Evolutionary conservation across 345 rosid species (phyloP), one percentile per base, ranked within the genome.

Genomic region (Clarkia xantiana): DNA sequence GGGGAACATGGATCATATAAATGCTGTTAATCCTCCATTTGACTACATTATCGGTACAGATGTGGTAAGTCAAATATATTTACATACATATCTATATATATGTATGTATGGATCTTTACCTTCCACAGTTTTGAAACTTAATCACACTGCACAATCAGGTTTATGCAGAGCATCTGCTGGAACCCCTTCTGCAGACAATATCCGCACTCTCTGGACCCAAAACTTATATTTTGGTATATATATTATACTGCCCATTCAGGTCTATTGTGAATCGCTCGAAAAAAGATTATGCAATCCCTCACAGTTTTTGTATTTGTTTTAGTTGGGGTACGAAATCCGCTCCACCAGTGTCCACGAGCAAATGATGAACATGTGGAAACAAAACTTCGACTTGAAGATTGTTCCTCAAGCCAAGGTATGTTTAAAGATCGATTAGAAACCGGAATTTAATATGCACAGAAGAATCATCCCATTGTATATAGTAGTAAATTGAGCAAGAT

Each of bases 261-360:
- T 47, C 11, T 52, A 29, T 23, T 10, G 13, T 40, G 17, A 19
- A 8, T 16, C 45, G 34, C 14, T 44, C 34, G 19, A 3, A 10
- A 3, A 36, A 55, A 25, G 52, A n/a, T 49, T 6, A 42, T 42
- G 34, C 2, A 14, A 14, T 53, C 22, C 13, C 12, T 18, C 47
- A 14, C n/a, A 11, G 25, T n/a, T 36, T 50, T 34, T 18, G 12
- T 42, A 63, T 45, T 48, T 68, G 51, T 20, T 59, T 39, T 66
- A 90, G 95, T 65, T 90, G 76, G 94, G 97, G 40, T 79, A 86
- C 64, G 97, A 90, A 70, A 75, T 90, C 60, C 94, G 94, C 29
- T 86, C 95, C 11, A 86, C 88, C 10, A 68, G 57, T 45, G 81
- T 90, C 71, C 94, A 90, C 51, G 78, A 86, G 68, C 77, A 75